Conservation (phyloP, 1,139 yeast species). For the Saccharomyces uvarum region DNA sequence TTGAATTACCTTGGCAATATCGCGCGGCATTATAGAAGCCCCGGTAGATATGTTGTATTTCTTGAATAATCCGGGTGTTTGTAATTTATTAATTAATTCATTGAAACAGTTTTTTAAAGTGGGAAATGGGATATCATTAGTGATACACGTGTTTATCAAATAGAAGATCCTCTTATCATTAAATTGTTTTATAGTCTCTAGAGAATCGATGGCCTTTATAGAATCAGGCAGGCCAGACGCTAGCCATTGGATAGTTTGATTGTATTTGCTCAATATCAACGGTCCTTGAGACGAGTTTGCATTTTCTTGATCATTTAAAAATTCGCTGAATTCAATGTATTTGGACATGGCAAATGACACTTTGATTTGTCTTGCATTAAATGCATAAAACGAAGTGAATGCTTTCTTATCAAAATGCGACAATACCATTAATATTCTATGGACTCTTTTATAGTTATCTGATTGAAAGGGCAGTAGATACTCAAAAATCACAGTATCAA, state of each 20-base stretch:
- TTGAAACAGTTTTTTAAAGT: slow-evolving; percentile 54
- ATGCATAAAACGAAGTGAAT: slow-evolving; percentile 57
- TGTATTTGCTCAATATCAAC: slow-evolving; percentile 34
- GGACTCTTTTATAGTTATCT: slow-evolving; percentile 44
- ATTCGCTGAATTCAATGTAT: slow-evolving; percentile 35
- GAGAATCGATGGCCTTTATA: slow-evolving; percentile 40
- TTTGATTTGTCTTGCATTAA: slow-evolving; percentile 61
- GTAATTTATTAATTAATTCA: slow-evolving; percentile 50
- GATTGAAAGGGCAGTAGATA: slow-evolving; percentile 48
- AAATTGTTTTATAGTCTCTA: slow-evolving; percentile 45
- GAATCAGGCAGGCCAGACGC: slow-evolving; percentile 50
- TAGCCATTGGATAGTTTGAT: slow-evolving; percentile 60
- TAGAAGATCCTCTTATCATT: slow-evolving; percentile 53
- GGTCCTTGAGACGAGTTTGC: slow-evolving; percentile 22
- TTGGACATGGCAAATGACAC: slow-evolving; percentile 36
- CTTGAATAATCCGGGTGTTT: slow-evolving; percentile 44
- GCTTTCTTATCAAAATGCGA: slow-evolving; percentile 50
- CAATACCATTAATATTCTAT: slow-evolving; percentile 46
- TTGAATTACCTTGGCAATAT: slow-evolving; percentile 46
- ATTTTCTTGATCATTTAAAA: slow-evolving; percentile 22
- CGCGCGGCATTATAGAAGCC: slow-evolving; percentile 38
- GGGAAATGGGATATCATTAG: slow-evolving; percentile 53
- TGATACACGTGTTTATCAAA: slow-evolving; percentile 47
- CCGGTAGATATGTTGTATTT: slow-evolving; percentile 35
- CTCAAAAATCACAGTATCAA: slow-evolving; percentile 57